These are phyloP conservation scores for Nothomitra cinnamomea DNA, from an alignment of 2,329 filamentous ascomycete species.

Conservation along the genomic window DNA sequence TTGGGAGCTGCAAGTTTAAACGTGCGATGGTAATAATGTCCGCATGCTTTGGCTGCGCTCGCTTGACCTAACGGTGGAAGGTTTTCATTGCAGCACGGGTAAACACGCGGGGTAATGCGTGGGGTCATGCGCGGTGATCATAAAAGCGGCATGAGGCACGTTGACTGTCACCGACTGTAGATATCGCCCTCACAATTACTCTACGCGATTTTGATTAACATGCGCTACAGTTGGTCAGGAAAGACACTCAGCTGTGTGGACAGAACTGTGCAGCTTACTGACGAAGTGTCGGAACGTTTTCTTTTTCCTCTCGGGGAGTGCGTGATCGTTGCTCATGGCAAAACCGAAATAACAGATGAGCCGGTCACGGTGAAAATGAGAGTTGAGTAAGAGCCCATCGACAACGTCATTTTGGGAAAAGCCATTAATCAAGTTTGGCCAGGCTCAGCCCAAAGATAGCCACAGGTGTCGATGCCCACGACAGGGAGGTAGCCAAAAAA, in stretches of 20 bases:
- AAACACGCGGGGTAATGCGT: background rate
- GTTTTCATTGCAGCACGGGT: too few species aligned
- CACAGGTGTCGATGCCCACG: background rate
- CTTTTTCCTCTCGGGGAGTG: background rate
- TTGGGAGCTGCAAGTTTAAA: background rate
- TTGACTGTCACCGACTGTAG: too few species aligned
- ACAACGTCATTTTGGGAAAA: background rate
- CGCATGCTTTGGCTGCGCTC: background rate
- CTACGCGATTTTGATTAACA: background rate
- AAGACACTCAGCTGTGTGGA: background rate
- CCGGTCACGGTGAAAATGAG: background rate
- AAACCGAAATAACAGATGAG: background rate
- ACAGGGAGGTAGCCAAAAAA: background rate
- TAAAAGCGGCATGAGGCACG: background rate
- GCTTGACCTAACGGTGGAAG: too few species aligned
- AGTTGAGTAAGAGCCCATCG: background rate
- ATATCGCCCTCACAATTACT: too few species aligned
- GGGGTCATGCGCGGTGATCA: background rate
- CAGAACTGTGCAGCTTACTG: background rate
- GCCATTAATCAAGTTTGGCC: background rate
- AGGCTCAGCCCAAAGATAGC: background rate
- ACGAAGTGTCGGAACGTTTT: background rate
- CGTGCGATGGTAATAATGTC: background rate
- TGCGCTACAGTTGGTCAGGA: background rate
- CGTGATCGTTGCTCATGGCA: background rate